Evolutionary conservation across 768 basidiomycete genomes (phyloP), one percentile per base, ranked within the genome.

Genomic region (Dioszegia crocea): DNA sequence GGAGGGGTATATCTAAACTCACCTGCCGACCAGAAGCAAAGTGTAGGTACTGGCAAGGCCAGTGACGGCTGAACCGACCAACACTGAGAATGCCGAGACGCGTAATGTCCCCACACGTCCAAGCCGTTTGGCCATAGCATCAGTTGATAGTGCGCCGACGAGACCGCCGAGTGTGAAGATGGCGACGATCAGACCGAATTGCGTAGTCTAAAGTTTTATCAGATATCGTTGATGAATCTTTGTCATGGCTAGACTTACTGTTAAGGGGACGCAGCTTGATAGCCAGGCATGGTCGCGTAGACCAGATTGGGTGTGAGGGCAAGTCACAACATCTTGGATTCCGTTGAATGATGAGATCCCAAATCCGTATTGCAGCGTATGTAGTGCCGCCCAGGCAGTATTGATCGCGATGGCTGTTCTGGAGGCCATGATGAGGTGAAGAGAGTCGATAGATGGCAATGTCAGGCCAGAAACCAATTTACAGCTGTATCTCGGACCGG

Each of bases 281-380:
- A 70, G 52, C 57, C 56, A 41, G 16, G 11, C 21, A 56, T 45
- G 19, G n/a, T 10, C 41, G 10, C 38, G 21, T 6, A 9, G 19
- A 5, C 41, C n/a, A 55, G 53, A 33, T 23, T 16, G 44, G 31
- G 36, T 33, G 43, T 40, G 12, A 49, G 46, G 53, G 57, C 72
- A 74, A 4, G 65, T 70, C 38, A 74, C 51, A 3, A 67, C 70
- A 4, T 82, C 83, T 72, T 90, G 85, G 27, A 93, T 84, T 69
- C 93, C 89, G 73, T 97, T 97, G 54, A 97, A 82, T 8, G 85
- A 85, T 1, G 89, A 87, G 46, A 91, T 89, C 71, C 92, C 89
- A 74, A 88, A 91, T 17, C 91, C 92, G 79, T 90, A 71, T 38
- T 71, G 70, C 5, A 65, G 44, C 1, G 72, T 64, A 53, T 74